A percentile compares a stretch with the other conserved stretches of the same genome.
Evolutionary conservation across 345 rosid species (phyloP).

Genomic region (Gossypium bickii): DNA sequence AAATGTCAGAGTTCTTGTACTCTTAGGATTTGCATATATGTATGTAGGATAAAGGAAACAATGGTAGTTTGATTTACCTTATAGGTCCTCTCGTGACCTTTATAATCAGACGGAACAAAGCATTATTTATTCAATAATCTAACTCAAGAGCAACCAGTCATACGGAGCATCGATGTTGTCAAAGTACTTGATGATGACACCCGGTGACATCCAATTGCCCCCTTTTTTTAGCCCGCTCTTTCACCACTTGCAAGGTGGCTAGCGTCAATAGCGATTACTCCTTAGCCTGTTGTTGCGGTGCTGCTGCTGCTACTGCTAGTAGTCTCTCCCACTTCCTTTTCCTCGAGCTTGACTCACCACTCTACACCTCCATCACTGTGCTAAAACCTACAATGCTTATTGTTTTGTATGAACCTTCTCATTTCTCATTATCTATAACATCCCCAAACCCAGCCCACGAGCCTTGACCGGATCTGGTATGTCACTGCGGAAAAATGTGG

Average conservation of each 20-base stretch:
- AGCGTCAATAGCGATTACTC: background rate
- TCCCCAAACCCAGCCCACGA: too few species aligned
- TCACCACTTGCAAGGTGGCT: background rate
- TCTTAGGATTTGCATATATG: background rate
- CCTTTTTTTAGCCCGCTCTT: background rate
- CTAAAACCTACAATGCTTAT: background rate
- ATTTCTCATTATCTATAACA: background rate
- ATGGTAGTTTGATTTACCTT: background rate
- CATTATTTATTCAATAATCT: slow-evolving; percentile 19
- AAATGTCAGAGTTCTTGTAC: too few species aligned
- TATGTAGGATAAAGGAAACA: background rate
- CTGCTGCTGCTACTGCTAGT: background rate
- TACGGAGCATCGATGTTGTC: background rate
- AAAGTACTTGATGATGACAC: too few species aligned
- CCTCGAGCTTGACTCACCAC: background rate
- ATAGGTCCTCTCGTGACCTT: background rate
- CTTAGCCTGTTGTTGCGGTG: background rate
- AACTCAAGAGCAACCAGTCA: background rate
- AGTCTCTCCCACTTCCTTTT: too few species aligned
- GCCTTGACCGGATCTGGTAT: too few species aligned
- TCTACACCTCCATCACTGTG: background rate
- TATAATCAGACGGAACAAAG: background rate
- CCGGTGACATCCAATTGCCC: background rate
- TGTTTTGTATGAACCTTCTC: background rate
- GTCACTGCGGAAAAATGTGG: too few species aligned